A percentile compares a stretch with the other conserved stretches of the same genome.
Conservation (phyloP, 805 yeast species). For the Saccharomyces mikatae region DNA sequence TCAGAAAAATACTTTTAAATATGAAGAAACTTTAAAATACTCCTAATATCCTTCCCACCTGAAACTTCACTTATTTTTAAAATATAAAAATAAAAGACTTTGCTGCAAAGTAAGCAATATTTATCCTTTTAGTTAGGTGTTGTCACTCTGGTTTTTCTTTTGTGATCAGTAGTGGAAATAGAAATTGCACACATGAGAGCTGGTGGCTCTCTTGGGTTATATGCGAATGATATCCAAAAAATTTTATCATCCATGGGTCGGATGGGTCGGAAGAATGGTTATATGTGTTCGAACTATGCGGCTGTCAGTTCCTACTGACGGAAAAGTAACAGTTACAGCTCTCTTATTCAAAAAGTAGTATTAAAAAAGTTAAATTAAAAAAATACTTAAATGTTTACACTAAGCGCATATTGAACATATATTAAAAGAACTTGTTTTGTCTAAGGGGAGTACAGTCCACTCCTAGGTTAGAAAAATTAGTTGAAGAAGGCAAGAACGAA, state of each 20-base stretch:
- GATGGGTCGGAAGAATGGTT: too few relatives aligned
- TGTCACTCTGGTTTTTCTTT: too few relatives aligned
- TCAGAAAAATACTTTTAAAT: background rate
- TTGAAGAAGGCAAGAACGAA: conserved; percentile 3
- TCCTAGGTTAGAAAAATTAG: background rate
- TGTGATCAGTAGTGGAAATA: too few relatives aligned
- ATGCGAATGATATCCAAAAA: too few relatives aligned
- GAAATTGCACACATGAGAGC: too few relatives aligned
- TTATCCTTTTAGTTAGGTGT: background rate
- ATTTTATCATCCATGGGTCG: too few relatives aligned
- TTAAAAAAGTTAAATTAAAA: background rate
- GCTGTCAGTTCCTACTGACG: background rate
- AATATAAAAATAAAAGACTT: too few relatives aligned
- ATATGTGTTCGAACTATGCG: background rate
- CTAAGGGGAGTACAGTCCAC: background rate
- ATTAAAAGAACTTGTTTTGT: background rate
- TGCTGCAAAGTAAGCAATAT: too few relatives aligned
- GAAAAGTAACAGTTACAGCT: background rate
- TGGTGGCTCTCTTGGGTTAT: too few relatives aligned
- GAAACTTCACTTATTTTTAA: background rate
- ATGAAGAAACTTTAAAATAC: background rate
- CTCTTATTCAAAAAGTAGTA: too few relatives aligned
- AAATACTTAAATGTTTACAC: background rate
- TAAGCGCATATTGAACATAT: background rate
- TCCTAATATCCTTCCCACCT: background rate